Evolutionary conservation across 2,329 filamentous ascomycete species (phyloP), one percentile per base, ranked within the genome.

Genomic region (Endoconidiophora laricicola): DNA sequence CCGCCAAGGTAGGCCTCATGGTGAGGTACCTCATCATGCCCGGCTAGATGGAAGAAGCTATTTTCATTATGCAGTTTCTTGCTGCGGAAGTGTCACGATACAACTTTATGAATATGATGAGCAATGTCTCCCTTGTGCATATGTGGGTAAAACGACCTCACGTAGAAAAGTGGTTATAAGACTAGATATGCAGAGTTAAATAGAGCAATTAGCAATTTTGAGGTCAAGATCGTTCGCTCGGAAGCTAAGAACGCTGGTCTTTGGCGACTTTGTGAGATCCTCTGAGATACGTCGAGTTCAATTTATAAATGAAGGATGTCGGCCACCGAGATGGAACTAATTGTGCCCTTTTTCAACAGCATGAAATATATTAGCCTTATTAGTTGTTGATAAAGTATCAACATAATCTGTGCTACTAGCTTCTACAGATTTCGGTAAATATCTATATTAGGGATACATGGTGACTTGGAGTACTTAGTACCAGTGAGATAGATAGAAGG

Each of bases 1-100:
- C 93, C 44, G 86, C 86, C 7, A 86, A 86, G 66, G 79, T 71
- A 48, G 86, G 85, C 0, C 66, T 94, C 0, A 63, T 93, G 5
- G 71, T 93, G 2, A 70, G 86, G 22, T 86, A 93, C 63, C 71
- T 93, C 1, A 83, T 90, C 23, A 93, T 93, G 86, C 86, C 85
- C 0, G 83, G 83, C 0, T 78, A 79, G 58, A 81, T 84, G 59
- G 74, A 75, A 16, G 85, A 91, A 63, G 81, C 81, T 0, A 70
- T 71, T 46, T 68, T 78, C 55, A 91, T 93, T 53, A 81, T 93
- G 69, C 70, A 67, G 54, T 93, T 84, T 71, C 67, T 93, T 14
- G 85, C 83, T 0, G 68, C 73, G 24, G 75, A 86, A 48, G 71
- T 93, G 2, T 85, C 81, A 3, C 72, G 68, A 50, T 84, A 91